Base-by-base conservation (phyloP, 768 basidiomycete genomes). In the Panaeolus papilionaceus region DNA sequence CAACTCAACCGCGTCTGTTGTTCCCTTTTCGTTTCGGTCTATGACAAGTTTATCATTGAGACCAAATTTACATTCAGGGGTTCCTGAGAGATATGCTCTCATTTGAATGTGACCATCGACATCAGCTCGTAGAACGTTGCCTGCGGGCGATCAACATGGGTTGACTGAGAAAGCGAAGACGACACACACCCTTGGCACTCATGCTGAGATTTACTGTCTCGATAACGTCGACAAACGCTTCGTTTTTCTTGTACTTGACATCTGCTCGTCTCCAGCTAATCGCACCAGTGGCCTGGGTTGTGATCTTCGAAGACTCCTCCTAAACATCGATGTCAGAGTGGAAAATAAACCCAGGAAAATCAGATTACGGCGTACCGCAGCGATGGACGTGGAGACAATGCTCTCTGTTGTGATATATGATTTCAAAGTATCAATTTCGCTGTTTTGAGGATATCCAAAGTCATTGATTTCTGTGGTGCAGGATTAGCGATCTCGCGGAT, bases 191-290 rank as follows among this genome's bases (percentile, higher is more conserved):
- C 82, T 97, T 98, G 2, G 96, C 93, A 76, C 95, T 97, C 96
- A 99, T 98, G 72, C 94, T 91, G 65, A 99, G 78, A 75, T 99
- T 99, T 69, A 99, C 94, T 2, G 87, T 94, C 82, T 99, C 98
- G 51, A 99, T 93, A 9, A 99, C 98, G 75, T 99, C 98, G n/a
- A 99, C 97, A 72, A 99, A 99, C 0, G 98, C 98, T 75, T 99
- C 98, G 71, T 99, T 99, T 86, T 99, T 99, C 84, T 98, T 93
- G 80, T 99, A 99, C 78, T 96, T 97, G 74, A 99, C 96, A 75
- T 98, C 98, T 16, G 89, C 91, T 66, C 96, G 85, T 47, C 98
- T 83, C 98, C 98, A 99, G 77, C 92, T 97, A 38, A 93, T 98
- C 37, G 94, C 92, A 0, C 98, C 98, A 0, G 98, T 99, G 9